Percentiles rank a stretch among this genome's conserved stretches.
phyloP scores from a whole-genome alignment of 768 basidiomycete genomes.

The Boletus bicolor region DNA sequence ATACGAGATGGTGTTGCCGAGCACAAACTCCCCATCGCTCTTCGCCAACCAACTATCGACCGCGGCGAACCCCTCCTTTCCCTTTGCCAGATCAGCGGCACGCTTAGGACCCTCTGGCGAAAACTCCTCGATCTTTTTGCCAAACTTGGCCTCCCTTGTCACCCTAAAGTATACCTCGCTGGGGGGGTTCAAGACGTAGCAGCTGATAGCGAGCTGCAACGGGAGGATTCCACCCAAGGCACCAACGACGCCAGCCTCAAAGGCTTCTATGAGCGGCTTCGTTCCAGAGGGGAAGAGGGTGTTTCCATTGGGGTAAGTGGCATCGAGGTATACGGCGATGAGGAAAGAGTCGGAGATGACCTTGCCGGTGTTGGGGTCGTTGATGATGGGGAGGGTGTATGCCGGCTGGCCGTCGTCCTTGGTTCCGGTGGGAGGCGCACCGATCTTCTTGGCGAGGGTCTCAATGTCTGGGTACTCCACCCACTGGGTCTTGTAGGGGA shows the following conservation, averaged over 20 bases:
- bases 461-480: constrained; percentile 43
- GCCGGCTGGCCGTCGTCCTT: constrained; percentile 30
- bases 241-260: constrained; percentile 23
- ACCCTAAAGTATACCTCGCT: constrained; percentile 34
- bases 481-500: constrained; percentile 43
- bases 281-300: constrained; percentile 41
- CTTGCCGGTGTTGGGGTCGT: constrained; percentile 36
- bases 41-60: constrained; percentile 32
- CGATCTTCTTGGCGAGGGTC: constrained; percentile 29
- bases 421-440: constrained; percentile 30
- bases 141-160: constrained; percentile 33
- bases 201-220: constrained; percentile 15
- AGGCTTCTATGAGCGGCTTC: constrained; percentile 39
- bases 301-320: constrained; percentile 36
- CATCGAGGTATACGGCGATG: constrained; percentile 48
- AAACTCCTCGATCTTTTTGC: constrained; percentile 36
- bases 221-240: constrained; percentile 12
- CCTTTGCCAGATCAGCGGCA: constrained; percentile 27
- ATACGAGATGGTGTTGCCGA: constrained; percentile 34
- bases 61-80: constrained; percentile 22
- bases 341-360: constrained; percentile 39
- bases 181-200: constrained; percentile 20
- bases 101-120: constrained; percentile 29
- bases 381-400: constrained; percentile 43
- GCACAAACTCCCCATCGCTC: constrained; percentile 31